Base-by-base conservation (phyloP, 2,329 filamentous ascomycete genomes). In the Daldinia eschscholtzii region DNA sequence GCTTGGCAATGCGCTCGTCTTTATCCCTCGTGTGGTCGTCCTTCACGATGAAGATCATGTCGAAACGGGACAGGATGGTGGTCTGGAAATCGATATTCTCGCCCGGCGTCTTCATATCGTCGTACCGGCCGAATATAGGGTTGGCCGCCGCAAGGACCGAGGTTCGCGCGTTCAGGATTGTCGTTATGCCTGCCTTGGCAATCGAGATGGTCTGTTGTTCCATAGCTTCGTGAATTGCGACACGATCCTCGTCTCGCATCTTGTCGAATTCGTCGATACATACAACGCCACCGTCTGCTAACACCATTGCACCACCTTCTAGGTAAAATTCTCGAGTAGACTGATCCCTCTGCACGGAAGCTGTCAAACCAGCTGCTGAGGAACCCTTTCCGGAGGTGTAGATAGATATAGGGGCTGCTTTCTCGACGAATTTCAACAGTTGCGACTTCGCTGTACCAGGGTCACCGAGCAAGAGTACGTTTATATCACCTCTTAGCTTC, bases 211-310 rank as follows among this genome's bases (percentile, higher is more conserved):
- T 99, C 81, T 99, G 96, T 83, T 99, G 96, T 80, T 99, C 96
- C 96, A 99, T 99, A 65, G 96, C 96, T 87, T 99, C 96, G 85
- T 99, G 96, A 73, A 99, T 99, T 1, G 96, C 96, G 6, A 98
- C 96, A 74, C 96, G 89, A 76, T 99, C 96, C 80, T 99, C 96
- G 78, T 99, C 96, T 70, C 96, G 88, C 96, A 99, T 99, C 85
- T 99, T 99, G 84, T 99, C 96, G 78, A 99, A 99, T 82, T 99
- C 96, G 78, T 99, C 96, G 75, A 99, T 99, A 81, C 96, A 98
- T 9, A 98, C 96, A 0, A 98, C 95, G 75, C 96, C 96, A 2
- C 94, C 94, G 73, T 99, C 96, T 3, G 96, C 96, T 18, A 99
- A 88, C 3, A 99, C 96, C 96, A 99, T 98, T 35, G 96, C 96